phyloP scores from a whole-genome alignment of 2,329 filamentous ascomycete species.

The Penicillium hesseltinei region DNA sequence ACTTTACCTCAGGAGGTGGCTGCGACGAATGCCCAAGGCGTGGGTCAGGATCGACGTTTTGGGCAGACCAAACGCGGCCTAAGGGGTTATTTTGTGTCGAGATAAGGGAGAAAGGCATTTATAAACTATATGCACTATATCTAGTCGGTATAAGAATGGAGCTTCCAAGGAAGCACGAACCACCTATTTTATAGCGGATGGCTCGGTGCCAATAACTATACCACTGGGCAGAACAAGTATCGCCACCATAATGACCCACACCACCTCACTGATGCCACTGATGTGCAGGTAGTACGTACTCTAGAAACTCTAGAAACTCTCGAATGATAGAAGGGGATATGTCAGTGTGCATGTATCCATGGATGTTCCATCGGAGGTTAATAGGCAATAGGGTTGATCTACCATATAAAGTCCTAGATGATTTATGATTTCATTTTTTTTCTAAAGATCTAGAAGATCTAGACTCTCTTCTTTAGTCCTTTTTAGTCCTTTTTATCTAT shows the following conservation, averaged over 20 bases:
- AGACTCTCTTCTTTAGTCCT: too few species aligned
- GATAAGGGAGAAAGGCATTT: background rate
- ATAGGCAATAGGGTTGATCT: background rate
- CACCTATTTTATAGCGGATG: background rate
- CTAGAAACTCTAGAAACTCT: background rate
- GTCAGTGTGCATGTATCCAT: background rate
- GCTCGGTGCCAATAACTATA: background rate
- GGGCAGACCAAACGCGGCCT: background rate
- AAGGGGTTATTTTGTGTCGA: background rate
- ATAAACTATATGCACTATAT: background rate
- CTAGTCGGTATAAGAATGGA: background rate
- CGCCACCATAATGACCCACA: constrained; percentile 16
- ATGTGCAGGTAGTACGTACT: constrained; percentile 15
- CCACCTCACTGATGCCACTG: constrained; percentile 5
- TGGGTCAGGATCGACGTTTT: constrained; percentile 1
- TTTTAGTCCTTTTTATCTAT: background rate
- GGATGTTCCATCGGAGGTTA: background rate
- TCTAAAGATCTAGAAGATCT: background rate
- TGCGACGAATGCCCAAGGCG: background rate
- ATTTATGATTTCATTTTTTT: background rate
- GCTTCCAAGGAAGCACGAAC: background rate
- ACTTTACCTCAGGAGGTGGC: constrained; percentile 3
- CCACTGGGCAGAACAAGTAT: constrained; percentile 2
- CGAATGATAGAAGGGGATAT: background rate
- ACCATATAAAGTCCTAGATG: too few species aligned